A percentile compares a stretch with the other conserved stretches of the same genome.
Conservation (phyloP, 1,284 basidiomycete genomes). For the Heimioporus retisporus region DNA sequence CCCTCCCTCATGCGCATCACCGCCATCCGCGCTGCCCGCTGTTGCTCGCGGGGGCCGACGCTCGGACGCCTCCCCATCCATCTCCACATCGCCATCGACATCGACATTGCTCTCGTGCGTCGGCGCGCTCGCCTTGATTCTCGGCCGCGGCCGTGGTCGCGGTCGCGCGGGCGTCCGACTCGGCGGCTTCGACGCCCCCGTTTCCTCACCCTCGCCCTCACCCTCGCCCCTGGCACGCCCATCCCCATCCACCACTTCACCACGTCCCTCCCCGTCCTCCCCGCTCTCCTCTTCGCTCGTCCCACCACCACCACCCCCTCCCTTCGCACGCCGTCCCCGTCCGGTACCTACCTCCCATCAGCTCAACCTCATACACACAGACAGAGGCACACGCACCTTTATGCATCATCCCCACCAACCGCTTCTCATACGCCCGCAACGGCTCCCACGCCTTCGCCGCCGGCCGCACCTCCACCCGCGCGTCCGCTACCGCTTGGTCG, state of each 20-base stretch:
- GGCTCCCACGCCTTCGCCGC: conserved; percentile 88
- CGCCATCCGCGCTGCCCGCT: neutral
- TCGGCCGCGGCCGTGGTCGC: conserved; percentile 40
- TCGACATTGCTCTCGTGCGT: conserved; percentile 22
- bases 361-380: neutral
- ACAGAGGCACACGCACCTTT: conserved; percentile 58
- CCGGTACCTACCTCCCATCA: conserved; percentile 21
- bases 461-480: conserved; percentile 73
- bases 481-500: conserved; percentile 80
- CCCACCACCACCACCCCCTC: conserved; percentile 52
- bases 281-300: conserved; percentile 63
- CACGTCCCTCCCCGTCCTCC: conserved; percentile 45
- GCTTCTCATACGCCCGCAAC: conserved; percentile 89
- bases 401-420: conserved; percentile 67
- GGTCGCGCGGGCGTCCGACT: conserved; percentile 9
- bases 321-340: conserved; percentile 46
- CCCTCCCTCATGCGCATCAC: no score
- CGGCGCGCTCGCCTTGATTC: conserved; percentile 37
- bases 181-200: conserved; percentile 1
- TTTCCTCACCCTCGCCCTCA: neutral
- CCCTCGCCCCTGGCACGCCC: no score
- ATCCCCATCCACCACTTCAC: conserved; percentile 21
- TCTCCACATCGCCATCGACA: conserved; percentile 20
- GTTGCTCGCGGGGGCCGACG: conserved; percentile 15
- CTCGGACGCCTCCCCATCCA: conserved; percentile 37